Evolutionary conservation across 2,329 filamentous ascomycete genomes (phyloP).

Genomic region (Geosmithia putterillii): DNA sequence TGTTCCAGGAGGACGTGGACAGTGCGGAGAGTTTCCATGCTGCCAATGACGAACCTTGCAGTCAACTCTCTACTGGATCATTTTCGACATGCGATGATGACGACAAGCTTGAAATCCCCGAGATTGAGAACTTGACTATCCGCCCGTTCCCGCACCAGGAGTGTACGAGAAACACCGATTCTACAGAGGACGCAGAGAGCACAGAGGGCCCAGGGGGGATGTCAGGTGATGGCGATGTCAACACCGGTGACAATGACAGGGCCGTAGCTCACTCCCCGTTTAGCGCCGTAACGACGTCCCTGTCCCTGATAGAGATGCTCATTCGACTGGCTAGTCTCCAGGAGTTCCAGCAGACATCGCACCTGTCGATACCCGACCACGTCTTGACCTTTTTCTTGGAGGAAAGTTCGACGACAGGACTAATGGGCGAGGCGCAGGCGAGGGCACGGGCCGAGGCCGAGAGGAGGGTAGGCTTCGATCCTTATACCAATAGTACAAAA

Average conservation of each 20-base stretch:
- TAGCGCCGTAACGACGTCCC: conserved; percentile 38
- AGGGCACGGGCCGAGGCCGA: conserved; percentile 32
- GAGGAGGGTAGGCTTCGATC: conserved; percentile 41
- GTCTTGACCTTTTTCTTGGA: conserved; percentile 78
- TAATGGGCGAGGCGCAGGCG: conserved; percentile 31
- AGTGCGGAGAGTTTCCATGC: conserved; percentile 25
- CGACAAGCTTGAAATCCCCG: not conserved
- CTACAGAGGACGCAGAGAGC: not conserved
- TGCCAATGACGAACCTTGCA: not conserved
- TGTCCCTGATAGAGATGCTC: conserved; percentile 78
- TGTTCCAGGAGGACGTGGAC: conserved; percentile 43
- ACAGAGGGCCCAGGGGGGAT: no score
- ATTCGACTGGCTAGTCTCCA: conserved; percentile 77
- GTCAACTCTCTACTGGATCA: not conserved
- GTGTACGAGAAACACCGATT: not conserved
- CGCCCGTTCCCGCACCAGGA: no score
- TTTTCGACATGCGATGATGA: not conserved
- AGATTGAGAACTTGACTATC: not conserved
- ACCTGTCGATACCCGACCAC: conserved; percentile 83
- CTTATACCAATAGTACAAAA: conserved; percentile 32
- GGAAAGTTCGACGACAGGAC: conserved; percentile 39
- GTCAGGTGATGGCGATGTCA: no score
- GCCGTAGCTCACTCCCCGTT: conserved; percentile 30
- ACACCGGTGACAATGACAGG: not conserved
- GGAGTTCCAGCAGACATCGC: conserved; percentile 81